Base-by-base conservation (phyloP, 768 basidiomycete species). In the Paxillus rubicundulus region DNA sequence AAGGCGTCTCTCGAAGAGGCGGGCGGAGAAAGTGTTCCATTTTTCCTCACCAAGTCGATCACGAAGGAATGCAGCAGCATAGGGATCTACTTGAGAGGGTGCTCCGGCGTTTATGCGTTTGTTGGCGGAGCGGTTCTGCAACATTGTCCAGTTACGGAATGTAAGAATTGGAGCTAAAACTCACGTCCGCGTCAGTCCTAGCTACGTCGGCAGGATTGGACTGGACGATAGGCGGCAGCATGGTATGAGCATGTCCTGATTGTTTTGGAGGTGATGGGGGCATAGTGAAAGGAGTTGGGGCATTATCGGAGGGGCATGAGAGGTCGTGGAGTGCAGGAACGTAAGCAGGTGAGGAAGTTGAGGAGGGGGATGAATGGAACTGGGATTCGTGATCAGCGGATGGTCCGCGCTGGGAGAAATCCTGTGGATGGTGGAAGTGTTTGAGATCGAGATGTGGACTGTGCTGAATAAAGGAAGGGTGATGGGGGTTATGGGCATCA, bases 11-110 rank as follows among this genome's bases (percentile, higher is more conserved):
- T 78, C 77, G 33, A 77, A 78, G 12, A 78, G 64, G 6, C 76
- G 73, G 28, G 78, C 73, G 45, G 74, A 74, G 50, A 78, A 79
- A 43, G 74, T 76, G 33, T 66, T 60, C 76, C 76, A 78, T 56
- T 71, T 76, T 27, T 69, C 66, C 20, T 69, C 65, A 50, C 77
- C 77, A 34, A 78, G 72, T 43, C 70, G 70, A 44, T 77, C 74
- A 53, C 68, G 74, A 45, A 77, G 67, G 58, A 78, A 79, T 16
- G 66, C 66, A n/a, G 75, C 71, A 0, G 78, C 76, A 52, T 58
- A 72, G 18, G 76, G 76, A 57, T 77, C 76, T 16, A 74, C 63
- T 42, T 71, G 70, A 13, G 68, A 62, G 18, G 59, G 44, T 7
- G 62, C 45, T 3, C 54, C 52, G 34, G 57, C 21, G 42, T 51